Base-by-base conservation (phyloP, 2,329 filamentous ascomycete species). In the Balansia obtecta region DNA sequence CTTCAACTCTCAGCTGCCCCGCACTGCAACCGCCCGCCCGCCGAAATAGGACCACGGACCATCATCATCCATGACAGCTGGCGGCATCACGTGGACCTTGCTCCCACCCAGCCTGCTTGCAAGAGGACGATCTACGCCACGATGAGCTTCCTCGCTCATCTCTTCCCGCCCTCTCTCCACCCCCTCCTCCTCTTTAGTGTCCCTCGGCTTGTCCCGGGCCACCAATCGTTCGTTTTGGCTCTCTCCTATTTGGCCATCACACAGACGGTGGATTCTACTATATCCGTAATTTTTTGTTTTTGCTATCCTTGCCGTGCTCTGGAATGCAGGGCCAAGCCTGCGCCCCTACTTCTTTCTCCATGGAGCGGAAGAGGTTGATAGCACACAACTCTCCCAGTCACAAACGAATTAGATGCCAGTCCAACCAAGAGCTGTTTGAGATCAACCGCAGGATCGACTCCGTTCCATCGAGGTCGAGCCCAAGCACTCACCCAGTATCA, bases 361-460 rank as follows among this genome's bases (percentile, higher is more conserved):
- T 16, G 53, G 56, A 46, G 53, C 58, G 30, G 46, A 41, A 39
- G 40, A 53, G 43, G 39, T 13, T 32, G 38, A 41, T 37, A 39
- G 39, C 37, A 20, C 42, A 42, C 46, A 48, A 22, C 37, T 13
- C 41, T 45, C 2, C 37, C 45, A 9, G 41, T 46, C 18, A 27
- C 45, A 52, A 52, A 33, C 11, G 55, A 50, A 30, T 45, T 30
- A 11, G 42, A 48, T 34, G 41, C 41, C 16, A 46, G 51, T 18
- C 46, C 33, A 39, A 52, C 52, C 2, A 55, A 52, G 37, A 57
- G 51, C 20, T 44, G 20, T 33, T 54, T 52, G 12, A 50, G 41
- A 37, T 27, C 11, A 42, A 46, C 42, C 16, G 22, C 20, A 45
- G 18, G 4, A 49, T 52, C 18, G 50, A 52, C 41, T 37, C 46